Evolutionary conservation across 2,329 filamentous ascomycete genomes (phyloP).

Genomic region (Exophiala sideris): DNA sequence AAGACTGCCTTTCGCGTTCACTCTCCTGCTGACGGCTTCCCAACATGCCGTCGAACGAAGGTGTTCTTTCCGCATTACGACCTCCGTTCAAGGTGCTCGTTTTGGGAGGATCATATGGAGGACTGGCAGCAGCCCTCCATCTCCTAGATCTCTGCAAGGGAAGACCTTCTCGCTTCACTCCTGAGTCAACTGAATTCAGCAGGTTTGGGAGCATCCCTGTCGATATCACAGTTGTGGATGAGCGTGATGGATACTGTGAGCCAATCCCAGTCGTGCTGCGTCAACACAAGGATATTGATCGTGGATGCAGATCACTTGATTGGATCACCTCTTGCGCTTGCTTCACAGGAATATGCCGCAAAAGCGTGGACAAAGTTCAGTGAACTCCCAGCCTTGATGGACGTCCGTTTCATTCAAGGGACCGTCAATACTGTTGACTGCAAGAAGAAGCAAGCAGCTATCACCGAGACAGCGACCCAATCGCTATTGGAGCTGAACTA

Average conservation of each 20-base stretch:
- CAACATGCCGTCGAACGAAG: slow-evolving; percentile 14
- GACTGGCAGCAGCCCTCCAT: slow-evolving; percentile 64
- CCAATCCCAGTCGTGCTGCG: slow-evolving; percentile 17
- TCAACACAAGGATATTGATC: not conserved
- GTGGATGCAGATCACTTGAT: slow-evolving; percentile 64
- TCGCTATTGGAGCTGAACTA: slow-evolving; percentile 48
- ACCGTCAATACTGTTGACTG: slow-evolving; percentile 60
- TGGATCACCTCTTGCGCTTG: slow-evolving; percentile 69
- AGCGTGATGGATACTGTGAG: slow-evolving; percentile 80
- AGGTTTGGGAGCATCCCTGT: slow-evolving; percentile 50
- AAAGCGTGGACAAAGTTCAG: slow-evolving; percentile 69
- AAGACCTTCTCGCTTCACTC: slow-evolving; percentile 46
- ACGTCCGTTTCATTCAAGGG: slow-evolving; percentile 64
- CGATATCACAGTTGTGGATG: slow-evolving; percentile 71
- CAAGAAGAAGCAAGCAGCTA: slow-evolving; percentile 56
- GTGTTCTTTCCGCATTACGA: slow-evolving; percentile 2
- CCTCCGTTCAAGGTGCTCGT: slow-evolving; percentile 56
- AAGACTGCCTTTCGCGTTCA: too few species aligned
- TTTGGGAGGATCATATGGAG: slow-evolving; percentile 70
- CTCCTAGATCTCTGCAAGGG: slow-evolving; percentile 64
- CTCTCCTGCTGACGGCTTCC: not conserved
- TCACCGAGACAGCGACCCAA: slow-evolving; percentile 50
- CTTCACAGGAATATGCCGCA: slow-evolving; percentile 59
- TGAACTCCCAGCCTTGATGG: slow-evolving; percentile 64
- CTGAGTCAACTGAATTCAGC: slow-evolving; percentile 26